Conservation (phyloP, 352 stramenopile genomes). For the Lagenidium giganteum region DNA sequence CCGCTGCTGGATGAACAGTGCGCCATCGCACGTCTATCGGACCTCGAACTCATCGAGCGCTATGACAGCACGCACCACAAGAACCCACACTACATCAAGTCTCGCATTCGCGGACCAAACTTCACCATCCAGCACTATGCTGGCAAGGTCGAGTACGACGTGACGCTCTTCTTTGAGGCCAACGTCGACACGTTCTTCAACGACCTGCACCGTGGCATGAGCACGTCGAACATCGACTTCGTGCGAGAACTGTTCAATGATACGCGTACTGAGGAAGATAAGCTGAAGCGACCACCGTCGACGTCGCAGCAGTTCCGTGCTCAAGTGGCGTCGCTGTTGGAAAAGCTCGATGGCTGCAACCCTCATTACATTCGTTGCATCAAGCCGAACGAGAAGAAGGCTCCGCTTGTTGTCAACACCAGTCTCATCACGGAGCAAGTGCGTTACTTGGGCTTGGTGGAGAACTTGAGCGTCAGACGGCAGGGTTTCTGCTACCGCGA, state of each 20-base stretch:
- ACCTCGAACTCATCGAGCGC: slow-evolving; percentile 72
- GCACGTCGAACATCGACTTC: slow-evolving; percentile 62
- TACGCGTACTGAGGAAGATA: slow-evolving; percentile 68
- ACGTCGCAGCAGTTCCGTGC: slow-evolving; percentile 81
- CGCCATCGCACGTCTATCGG: slow-evolving; percentile 58
- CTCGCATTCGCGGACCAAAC: slow-evolving; percentile 57
- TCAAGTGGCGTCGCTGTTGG: slow-evolving; percentile 77
- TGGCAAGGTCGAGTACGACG: slow-evolving; percentile 83
- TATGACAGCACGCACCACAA: slow-evolving; percentile 64
- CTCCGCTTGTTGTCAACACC: slow-evolving; percentile 59
- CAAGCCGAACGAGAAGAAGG: slow-evolving; percentile 88
- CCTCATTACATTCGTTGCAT: slow-evolving; percentile 91
- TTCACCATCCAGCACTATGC: slow-evolving; percentile 85
- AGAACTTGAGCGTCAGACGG: slow-evolving; percentile 80
- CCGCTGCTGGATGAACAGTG: slow-evolving; percentile 78
- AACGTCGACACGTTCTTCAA: slow-evolving; percentile 87
- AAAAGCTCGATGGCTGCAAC: slow-evolving; percentile 83
- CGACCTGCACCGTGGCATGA: slow-evolving; percentile 70
- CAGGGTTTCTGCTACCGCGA: slow-evolving; percentile 84
- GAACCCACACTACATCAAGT: slow-evolving; percentile 76
- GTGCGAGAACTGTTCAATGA: slow-evolving; percentile 81
- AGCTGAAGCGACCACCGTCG: slow-evolving; percentile 78
- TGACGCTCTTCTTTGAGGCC: slow-evolving; percentile 79
- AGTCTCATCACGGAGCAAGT: slow-evolving; percentile 72
- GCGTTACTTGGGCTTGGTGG: slow-evolving; percentile 74